A percentile compares a stretch with the other conserved stretches of the same genome.
Evolutionary conservation across 495 filamentous ascomycete genomes (phyloP).

Genomic region (Penicillium cosmopolitanum): DNA sequence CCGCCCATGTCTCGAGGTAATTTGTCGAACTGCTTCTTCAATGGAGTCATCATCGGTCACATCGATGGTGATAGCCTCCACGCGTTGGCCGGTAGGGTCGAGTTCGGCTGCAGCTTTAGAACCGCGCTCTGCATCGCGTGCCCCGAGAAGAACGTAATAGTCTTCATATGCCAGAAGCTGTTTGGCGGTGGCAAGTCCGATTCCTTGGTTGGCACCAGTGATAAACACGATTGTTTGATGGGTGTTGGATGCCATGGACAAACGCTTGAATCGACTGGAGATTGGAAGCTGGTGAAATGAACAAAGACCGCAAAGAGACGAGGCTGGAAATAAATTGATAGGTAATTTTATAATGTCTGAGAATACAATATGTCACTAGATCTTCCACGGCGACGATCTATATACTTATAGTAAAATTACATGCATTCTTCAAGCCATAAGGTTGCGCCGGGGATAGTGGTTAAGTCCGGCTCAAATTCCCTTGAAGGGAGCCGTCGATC

Average conservation of each 20-base stretch:
- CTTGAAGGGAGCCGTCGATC: not conserved
- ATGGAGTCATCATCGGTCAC: conserved; percentile 44
- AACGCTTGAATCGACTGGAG: not conserved
- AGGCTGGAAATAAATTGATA: no score
- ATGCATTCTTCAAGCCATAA: not conserved
- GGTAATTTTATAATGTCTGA: no score
- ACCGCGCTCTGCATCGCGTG: conserved; percentile 34
- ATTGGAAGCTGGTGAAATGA: not conserved
- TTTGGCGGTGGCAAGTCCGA: conserved; percentile 44
- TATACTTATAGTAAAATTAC: not conserved
- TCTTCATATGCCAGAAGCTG: conserved; percentile 31
- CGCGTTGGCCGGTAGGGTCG: conserved; percentile 23
- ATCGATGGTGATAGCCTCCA: conserved; percentile 40
- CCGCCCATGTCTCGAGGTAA: conserved; percentile 32
- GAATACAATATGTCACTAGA: no score
- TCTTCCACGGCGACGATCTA: not conserved
- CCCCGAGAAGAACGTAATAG: conserved; percentile 46
- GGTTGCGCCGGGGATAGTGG: not conserved
- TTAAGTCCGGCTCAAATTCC: conserved; percentile 1
- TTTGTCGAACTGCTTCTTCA: conserved; percentile 33
- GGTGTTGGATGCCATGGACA: not conserved
- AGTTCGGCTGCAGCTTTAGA: conserved; percentile 25
- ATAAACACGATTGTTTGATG: conserved; percentile 39
- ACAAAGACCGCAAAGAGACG: no score
- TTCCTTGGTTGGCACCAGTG: conserved; percentile 51